Conservation (phyloP, 2,329 filamentous ascomycete genomes). For the Aschersonia sp. region DNA sequence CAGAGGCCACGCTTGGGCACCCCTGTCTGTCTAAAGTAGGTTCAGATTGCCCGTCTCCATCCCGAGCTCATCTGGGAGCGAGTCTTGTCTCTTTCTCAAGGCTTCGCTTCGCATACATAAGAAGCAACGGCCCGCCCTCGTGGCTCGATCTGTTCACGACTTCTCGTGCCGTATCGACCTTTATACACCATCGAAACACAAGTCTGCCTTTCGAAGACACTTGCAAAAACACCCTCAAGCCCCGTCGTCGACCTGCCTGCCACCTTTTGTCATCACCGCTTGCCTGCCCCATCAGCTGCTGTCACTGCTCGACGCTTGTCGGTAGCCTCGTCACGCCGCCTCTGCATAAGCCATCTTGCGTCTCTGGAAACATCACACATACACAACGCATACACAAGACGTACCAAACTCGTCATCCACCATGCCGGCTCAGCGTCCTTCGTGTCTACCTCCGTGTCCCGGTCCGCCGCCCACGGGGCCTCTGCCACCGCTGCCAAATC, state of each 20-base stretch:
- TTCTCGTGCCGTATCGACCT: not conserved
- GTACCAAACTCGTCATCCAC: conserved; percentile 9
- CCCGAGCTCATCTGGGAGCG: conserved; percentile 1
- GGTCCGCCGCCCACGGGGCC: conserved; percentile 50
- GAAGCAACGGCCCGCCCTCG: conserved; percentile 13
- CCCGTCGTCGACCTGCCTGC: no score
- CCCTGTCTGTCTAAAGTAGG: conserved; percentile 2
- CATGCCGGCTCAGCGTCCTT: conserved; percentile 47
- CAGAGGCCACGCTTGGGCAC: not conserved
- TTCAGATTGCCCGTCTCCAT: conserved; percentile 16
- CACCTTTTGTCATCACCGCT: not conserved
- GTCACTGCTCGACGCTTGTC: not conserved
- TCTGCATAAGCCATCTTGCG: not conserved
- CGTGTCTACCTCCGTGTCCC: conserved; percentile 53
- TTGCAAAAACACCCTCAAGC: no score
- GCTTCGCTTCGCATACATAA: conserved; percentile 14
- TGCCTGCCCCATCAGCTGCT: not conserved
- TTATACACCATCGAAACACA: no score
- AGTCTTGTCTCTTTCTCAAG: not conserved
- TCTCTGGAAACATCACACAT: conserved; percentile 1
- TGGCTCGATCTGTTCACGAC: not conserved
- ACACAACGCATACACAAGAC: not conserved
- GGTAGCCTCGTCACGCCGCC: not conserved
- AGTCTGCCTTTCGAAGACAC: no score
- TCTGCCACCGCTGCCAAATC: conserved; percentile 51